A percentile compares a stretch with the other conserved stretches of the same genome.
Evolutionary conservation across 1,284 basidiomycete species (phyloP).

Genomic region (Ustilago nuda): DNA sequence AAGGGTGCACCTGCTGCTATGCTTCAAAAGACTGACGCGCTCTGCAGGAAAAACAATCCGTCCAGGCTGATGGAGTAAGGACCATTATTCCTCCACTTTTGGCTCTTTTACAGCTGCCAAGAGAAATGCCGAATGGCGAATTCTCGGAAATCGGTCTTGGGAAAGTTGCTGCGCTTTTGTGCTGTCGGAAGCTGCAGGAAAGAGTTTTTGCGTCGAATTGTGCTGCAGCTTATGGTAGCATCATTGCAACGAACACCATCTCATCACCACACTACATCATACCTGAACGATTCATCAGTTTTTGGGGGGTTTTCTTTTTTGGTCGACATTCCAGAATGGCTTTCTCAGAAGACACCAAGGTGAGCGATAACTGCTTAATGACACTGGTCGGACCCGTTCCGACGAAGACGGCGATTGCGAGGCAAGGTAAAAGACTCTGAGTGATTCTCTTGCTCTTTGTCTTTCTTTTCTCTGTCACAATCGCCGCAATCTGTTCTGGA

Average conservation of each 20-base stretch:
- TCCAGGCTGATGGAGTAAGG: not conserved
- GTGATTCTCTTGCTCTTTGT: not conserved
- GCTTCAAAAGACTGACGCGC: not conserved
- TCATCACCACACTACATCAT: constrained; percentile 5
- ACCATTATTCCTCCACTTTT: constrained; percentile 24
- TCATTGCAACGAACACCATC: not conserved
- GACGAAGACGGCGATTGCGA: not conserved
- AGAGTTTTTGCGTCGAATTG: constrained; percentile 5
- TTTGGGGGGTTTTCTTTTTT: too few relatives aligned
- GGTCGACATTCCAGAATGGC: constrained; percentile 44
- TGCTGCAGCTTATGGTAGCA: not conserved
- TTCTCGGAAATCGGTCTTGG: constrained; percentile 27
- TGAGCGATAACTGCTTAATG: constrained; percentile 14
- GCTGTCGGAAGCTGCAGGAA: constrained; percentile 9
- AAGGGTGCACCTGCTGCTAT: not conserved
- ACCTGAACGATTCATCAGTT: constrained; percentile 1
- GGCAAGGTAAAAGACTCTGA: not conserved
- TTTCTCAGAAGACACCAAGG: constrained; percentile 67
- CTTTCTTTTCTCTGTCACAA: not conserved
- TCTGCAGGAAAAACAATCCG: not conserved
- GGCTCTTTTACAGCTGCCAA: not conserved
- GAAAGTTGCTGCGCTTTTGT: not conserved
- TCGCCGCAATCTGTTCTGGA: not conserved
- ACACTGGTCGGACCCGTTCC: not conserved
- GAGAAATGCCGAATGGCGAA: not conserved